These are phyloP conservation scores for Beauveria sp. DNA, from an alignment of 2,329 filamentous ascomycete species.

Conservation along the genomic window DNA sequence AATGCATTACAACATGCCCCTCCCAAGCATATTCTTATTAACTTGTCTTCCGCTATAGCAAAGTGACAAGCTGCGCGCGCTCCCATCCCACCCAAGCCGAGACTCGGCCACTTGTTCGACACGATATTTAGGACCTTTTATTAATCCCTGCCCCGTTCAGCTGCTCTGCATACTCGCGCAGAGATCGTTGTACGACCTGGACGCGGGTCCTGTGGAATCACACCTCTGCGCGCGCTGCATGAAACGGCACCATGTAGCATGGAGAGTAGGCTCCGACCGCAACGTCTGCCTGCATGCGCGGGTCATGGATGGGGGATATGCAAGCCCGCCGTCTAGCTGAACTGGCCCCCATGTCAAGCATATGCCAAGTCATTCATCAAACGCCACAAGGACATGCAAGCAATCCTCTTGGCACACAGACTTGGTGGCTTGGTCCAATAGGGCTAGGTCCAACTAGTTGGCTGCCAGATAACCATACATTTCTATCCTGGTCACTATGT, in stretches of 20 bases:
- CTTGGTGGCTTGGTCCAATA: background rate
- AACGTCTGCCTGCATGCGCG: background rate
- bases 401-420: background rate
- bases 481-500: background rate
- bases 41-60: no score
- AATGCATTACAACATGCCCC: no score
- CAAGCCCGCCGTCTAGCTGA: background rate
- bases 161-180: no score
- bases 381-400: background rate
- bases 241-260: background rate
- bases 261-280: slow-evolving; percentile 1
- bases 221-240: background rate
- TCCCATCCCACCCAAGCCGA: no score
- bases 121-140: no score
- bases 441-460: background rate
- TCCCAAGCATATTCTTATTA: no score
- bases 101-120: no score
- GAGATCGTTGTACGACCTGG: background rate
- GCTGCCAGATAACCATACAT: background rate
- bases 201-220: background rate
- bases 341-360: background rate
- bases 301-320: background rate
- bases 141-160: no score
- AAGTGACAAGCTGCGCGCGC: no score
- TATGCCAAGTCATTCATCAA: slow-evolving; percentile 1